A percentile compares a stretch with the other conserved stretches of the same genome.
These are phyloP conservation scores for Colletotrichum neosansevieriae DNA, from an alignment of 2,329 filamentous ascomycete genomes.

Conservation along the genomic window DNA sequence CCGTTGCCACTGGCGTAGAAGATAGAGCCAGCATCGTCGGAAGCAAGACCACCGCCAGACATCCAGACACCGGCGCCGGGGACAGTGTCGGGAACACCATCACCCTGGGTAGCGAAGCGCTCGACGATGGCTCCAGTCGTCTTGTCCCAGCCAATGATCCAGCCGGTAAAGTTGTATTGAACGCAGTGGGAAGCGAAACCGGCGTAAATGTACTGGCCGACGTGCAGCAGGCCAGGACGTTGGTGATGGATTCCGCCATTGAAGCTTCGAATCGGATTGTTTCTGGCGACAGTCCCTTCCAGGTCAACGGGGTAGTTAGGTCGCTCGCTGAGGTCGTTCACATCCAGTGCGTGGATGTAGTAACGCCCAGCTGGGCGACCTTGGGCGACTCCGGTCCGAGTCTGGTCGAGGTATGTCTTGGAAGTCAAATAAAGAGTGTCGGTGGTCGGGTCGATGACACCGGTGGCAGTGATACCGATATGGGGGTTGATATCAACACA, in stretches of 20 bases:
- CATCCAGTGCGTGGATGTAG: constrained; percentile 53
- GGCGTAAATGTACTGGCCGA: constrained; percentile 61
- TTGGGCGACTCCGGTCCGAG: constrained; percentile 46
- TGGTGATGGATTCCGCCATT: constrained; percentile 65
- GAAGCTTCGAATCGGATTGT: constrained; percentile 62
- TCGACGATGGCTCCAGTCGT: constrained; percentile 53
- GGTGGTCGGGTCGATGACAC: constrained; percentile 58
- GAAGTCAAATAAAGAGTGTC: constrained; percentile 58
- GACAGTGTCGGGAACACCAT: constrained; percentile 52
- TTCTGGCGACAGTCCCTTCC: constrained; percentile 59
- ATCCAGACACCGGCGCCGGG: constrained; percentile 59
- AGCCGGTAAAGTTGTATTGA: constrained; percentile 67
- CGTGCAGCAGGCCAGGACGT: constrained; percentile 59
- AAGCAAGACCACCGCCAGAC: constrained; percentile 54
- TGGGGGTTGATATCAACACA: constrained; percentile 63
- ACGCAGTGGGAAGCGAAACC: constrained; percentile 69
- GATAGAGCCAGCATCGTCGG: constrained; percentile 54
- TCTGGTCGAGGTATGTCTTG: constrained; percentile 56
- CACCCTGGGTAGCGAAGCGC: constrained; percentile 55
- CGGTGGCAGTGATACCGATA: constrained; percentile 60
- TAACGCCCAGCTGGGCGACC: constrained; percentile 51
- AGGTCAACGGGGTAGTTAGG: constrained; percentile 61
- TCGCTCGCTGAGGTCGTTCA: constrained; percentile 52
- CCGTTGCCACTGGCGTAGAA: constrained; percentile 56
- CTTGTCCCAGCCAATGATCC: constrained; percentile 62